These are phyloP conservation scores for Alopecurus myosuroides DNA, from an alignment of 176 grass and related monocot genomes.

Conservation along the genomic window DNA sequence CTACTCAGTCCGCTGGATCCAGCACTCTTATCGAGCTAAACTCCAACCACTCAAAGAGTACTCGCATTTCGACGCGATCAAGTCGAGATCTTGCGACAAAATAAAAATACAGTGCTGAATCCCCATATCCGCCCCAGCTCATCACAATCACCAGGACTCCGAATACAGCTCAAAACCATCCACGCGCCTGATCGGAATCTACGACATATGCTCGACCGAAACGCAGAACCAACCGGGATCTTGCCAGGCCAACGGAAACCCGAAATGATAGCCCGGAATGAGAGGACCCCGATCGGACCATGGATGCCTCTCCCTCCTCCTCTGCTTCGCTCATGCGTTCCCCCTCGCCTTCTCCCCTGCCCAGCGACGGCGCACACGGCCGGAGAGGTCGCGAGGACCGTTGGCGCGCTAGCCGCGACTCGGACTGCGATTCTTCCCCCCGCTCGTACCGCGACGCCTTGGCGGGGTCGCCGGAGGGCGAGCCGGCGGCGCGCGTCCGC, in stretches of 20 bases:
- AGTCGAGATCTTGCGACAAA: slow-evolving; percentile 16
- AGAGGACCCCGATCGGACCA: too few relatives aligned
- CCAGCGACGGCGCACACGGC: too few relatives aligned
- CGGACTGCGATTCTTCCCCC: too few relatives aligned
- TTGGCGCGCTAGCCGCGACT: too few relatives aligned
- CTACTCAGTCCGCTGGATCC: slow-evolving; percentile 3
- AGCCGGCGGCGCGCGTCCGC: too few relatives aligned
- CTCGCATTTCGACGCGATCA: neutral
- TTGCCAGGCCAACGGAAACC: neutral
- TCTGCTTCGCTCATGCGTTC: too few relatives aligned
- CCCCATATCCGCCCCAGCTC: neutral
- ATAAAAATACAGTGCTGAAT: neutral
- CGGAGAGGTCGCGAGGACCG: too few relatives aligned
- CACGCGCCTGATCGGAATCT: neutral
- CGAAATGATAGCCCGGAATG: neutral
- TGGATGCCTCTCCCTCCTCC: too few relatives aligned
- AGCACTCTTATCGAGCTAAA: neutral
- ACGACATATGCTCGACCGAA: neutral
- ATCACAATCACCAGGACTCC: neutral
- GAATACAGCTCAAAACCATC: neutral
- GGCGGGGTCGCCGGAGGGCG: too few relatives aligned
- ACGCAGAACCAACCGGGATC: slow-evolving; percentile 9
- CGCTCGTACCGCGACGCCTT: too few relatives aligned
- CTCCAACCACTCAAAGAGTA: neutral
- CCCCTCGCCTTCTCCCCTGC: too few relatives aligned